These are phyloP conservation scores for Epichloe coenophiala DNA, from an alignment of 2,329 filamentous ascomycete species.

Conservation along the genomic window DNA sequence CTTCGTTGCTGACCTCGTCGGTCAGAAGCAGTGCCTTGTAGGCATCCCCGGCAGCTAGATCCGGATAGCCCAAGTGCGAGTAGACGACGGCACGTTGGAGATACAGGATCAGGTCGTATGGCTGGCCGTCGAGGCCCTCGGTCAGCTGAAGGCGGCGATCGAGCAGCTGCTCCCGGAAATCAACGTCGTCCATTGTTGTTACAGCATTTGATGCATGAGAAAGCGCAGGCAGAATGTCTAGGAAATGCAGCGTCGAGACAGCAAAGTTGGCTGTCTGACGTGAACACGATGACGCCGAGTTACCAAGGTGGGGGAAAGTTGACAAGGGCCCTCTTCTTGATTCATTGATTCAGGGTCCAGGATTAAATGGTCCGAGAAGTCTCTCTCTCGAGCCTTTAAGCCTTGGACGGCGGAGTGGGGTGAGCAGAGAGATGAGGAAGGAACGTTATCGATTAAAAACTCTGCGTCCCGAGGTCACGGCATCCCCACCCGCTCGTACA, in stretches of 20 bases:
- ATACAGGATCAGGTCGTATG: slow-evolving; percentile 52
- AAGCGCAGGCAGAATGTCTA: background rate
- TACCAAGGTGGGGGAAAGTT: too few relatives aligned
- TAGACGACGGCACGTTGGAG: slow-evolving; percentile 59
- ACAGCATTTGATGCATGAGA: background rate
- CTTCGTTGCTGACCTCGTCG: slow-evolving; percentile 66
- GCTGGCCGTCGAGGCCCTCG: slow-evolving; percentile 32
- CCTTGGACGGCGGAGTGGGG: too few relatives aligned
- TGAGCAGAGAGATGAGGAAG: too few relatives aligned
- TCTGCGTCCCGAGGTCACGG: too few relatives aligned
- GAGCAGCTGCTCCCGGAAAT: slow-evolving; percentile 32
- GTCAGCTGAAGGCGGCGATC: slow-evolving; percentile 44
- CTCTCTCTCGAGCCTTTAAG: too few relatives aligned
- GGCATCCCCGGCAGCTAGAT: slow-evolving; percentile 78
- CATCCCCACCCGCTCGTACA: too few relatives aligned
- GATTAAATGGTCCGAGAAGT: too few relatives aligned
- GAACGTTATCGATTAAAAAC: too few relatives aligned
- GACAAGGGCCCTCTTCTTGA: too few relatives aligned
- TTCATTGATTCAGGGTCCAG: too few relatives aligned
- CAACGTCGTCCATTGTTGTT: slow-evolving; percentile 19
- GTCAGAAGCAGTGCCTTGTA: slow-evolving; percentile 80
- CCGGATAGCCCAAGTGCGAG: slow-evolving; percentile 67
- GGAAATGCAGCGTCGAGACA: background rate
- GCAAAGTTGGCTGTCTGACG: background rate
- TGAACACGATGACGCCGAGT: background rate